These are phyloP conservation scores for Cryptococcus deneoformans DNA, from an alignment of 1,284 basidiomycete species.

Conservation along the genomic window DNA sequence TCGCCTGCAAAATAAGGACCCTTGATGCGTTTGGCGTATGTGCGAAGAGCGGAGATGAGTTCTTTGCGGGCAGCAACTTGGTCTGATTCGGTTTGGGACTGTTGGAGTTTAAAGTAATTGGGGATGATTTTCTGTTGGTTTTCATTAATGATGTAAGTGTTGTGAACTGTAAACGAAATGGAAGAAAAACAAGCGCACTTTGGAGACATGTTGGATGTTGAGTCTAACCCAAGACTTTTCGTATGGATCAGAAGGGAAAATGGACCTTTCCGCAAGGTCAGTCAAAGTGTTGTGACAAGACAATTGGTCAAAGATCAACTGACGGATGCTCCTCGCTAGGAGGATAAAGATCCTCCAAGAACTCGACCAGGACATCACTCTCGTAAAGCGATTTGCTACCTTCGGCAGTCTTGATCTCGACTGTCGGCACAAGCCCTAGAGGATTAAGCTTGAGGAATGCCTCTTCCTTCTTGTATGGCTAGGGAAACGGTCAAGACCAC, in stretches of 20 bases:
- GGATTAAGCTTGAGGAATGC: conserved; percentile 21
- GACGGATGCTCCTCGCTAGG: conserved; percentile 20
- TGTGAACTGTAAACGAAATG: too few species aligned
- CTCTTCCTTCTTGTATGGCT: conserved; percentile 25
- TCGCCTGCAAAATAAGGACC: conserved; percentile 23
- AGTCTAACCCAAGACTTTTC: conserved; percentile 22
- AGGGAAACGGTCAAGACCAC: neutral
- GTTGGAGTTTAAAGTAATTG: conserved; percentile 20
- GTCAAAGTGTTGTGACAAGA: neutral
- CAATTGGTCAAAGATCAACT: neutral
- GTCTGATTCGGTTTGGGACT: conserved; percentile 14
- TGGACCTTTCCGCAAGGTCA: conserved; percentile 7
- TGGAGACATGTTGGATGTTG: conserved; percentile 22
- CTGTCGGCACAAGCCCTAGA: conserved; percentile 18
- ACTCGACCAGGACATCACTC: conserved; percentile 20
- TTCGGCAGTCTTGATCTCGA: conserved; percentile 10
- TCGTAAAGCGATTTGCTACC: conserved; percentile 19
- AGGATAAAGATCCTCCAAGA: conserved; percentile 20
- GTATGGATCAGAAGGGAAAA: conserved; percentile 17
- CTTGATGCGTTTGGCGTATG: conserved; percentile 12
- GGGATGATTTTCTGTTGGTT: conserved; percentile 24
- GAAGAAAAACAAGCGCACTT: conserved; percentile 9
- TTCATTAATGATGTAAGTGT: neutral
- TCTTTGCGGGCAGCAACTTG: conserved; percentile 14
- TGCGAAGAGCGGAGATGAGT: conserved; percentile 14